Percentiles rank a stretch among this genome's conserved stretches.
Conservation (phyloP, 78 protist genomes). For the Trichosphaerium sp. region DNA sequence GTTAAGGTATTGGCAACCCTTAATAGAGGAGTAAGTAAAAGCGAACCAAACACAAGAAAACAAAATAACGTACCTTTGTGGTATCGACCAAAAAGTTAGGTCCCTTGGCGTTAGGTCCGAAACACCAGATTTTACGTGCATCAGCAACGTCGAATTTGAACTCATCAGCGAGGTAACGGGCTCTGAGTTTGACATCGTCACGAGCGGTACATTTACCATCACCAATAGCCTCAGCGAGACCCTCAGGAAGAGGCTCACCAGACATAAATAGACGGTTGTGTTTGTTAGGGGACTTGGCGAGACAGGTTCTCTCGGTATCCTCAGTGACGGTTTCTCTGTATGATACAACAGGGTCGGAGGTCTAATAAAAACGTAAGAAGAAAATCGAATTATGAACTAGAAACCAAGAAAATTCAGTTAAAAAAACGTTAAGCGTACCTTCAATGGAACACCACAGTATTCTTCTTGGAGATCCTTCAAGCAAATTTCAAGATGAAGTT, state of each 20-base stretch:
- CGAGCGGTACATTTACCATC: conserved; percentile 39
- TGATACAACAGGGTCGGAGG: conserved; percentile 97
- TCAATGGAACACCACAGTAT: conserved; percentile 74
- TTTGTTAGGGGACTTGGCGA: conserved; percentile 99
- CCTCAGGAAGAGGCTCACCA: conserved; percentile 87
- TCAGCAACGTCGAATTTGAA: conserved; percentile 76
- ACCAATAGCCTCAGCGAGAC: conserved; percentile 81
- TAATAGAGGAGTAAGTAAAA: neutral
- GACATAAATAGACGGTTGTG: conserved; percentile 95
- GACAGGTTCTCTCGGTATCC: conserved; percentile 43
- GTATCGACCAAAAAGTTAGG: conserved; percentile 88
- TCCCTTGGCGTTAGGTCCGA: conserved; percentile 94
- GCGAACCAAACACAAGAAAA: neutral
- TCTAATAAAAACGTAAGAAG: too few relatives aligned
- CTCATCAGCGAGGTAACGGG: conserved; percentile 61
- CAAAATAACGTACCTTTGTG: conserved; percentile 50
- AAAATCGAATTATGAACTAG: too few relatives aligned
- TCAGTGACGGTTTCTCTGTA: conserved; percentile 88
- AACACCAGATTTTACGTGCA: conserved; percentile 93
- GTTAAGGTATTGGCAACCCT: conserved; percentile 81
- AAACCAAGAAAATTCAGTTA: too few relatives aligned
- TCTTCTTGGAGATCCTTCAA: conserved; percentile 96
- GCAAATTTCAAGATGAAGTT: conserved; percentile 97
- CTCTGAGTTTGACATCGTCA: conserved; percentile 75
- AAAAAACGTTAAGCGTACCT: too few relatives aligned